Base-by-base conservation (phyloP, 192 early-diverging fungal species). In the Coemansia sp. region DNA sequence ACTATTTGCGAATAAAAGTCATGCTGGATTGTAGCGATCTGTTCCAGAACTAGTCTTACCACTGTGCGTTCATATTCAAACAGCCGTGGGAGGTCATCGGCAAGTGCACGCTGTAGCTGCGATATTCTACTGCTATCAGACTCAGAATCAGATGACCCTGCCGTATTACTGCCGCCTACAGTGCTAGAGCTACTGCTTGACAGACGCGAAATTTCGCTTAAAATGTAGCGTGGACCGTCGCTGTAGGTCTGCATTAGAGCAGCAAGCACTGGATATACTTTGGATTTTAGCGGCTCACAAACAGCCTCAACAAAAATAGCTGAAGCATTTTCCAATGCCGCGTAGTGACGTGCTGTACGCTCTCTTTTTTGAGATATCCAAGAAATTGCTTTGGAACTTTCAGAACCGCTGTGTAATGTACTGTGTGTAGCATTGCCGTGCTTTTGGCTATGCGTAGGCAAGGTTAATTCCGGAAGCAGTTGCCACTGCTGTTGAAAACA, bases 191-290 rank as follows among this genome's bases (percentile, higher is more conserved):
- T 60, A 26, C 28, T 8, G 30, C 53, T 51, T 0, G 73, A 49
- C 12, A 56, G 15, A 7, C 67, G 57, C 18, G 73, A 41, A 20
- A 70, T 63, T 36, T 76, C 67, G 14, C 63, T 48, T n/a, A 76
- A 52, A 21, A 76, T 59, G 18, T 56, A 50, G 5, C 73, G 66
- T 30, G 73, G 73, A 2, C 73, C 73, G 38, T 76, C 73, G 59
- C 73, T 57, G 41, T 76, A 76, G 5, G 55, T 39, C 62, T 76
- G 66, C 15, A 70, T 30, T 37, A 76, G 55, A 18, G 73, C 57
- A 44, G 54, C 62, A 15, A 76, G 55, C 7, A 70, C 73, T 3
- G 73, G 67, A 40, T 76, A 76, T 16, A 70, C 42, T 18, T 31
- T 55, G 26, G 66, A 56, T 39, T 63, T 66, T 14, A 76, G 43